Evolutionary conservation across 768 basidiomycete species (phyloP), one percentile per base, ranked within the genome.

Genomic region (Bullera alba): DNA sequence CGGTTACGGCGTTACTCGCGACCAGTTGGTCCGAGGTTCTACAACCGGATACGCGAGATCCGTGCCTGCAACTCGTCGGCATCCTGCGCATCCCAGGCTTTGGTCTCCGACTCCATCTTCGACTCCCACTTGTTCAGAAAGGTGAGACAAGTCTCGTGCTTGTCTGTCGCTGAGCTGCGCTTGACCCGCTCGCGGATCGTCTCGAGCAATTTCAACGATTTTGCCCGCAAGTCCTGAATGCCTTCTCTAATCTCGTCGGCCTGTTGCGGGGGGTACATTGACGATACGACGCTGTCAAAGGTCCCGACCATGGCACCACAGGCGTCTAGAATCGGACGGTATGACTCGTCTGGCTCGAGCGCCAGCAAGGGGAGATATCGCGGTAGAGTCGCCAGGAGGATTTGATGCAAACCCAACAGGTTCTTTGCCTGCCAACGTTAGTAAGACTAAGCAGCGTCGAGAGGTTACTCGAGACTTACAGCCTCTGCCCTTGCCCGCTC

Each of bases 211-310:
- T 25, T 27, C 2, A 26, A 16, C 5, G 60, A 54, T 8, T 25
- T 35, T n/a, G n/a, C n/a, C n/a, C n/a, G n/a, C 12, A 69, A 28
- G n/a, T 51, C 49, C 1, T n/a, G 8, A 28, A 69, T 5, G 14
- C 52, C 37, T 10, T 56, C 46, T 14, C 53, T 30, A 27, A 69
- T 57, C 36, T 54, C 63, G 15, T 46, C 38, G 12, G 42, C 42
- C n/a, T 56, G 55, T 43, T 69, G 67, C 30, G 50, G 50, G 3
- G 67, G 63, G 30, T 65, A 61, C 53, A 65, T 44, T 6, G 56
- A 36, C 15, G 63, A 56, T 12, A 69, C 46, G 15, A 55, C 59
- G 17, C 42, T 52, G 29, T 69, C 67, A 50, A 59, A 65, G 7
- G 63, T 48, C 21, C 52, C 48, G 4, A 55, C 27, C 25, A 61